Evolutionary conservation across 371 early-diverging fungal genomes (phyloP), one percentile per base, ranked within the genome.

Genomic region (Mortierella sp.): DNA sequence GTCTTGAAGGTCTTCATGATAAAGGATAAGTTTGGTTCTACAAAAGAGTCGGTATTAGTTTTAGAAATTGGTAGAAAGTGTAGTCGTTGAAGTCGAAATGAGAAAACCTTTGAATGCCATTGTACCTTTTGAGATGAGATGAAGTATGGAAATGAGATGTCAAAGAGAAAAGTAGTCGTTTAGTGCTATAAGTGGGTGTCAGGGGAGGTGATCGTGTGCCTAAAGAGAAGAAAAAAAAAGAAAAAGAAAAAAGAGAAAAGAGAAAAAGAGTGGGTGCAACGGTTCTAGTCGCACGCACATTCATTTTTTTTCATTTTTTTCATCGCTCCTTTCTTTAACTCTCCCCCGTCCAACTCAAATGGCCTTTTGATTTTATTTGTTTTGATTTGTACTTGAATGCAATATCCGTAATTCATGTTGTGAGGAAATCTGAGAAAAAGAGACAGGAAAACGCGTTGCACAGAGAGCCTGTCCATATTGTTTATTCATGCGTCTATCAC

Each of bases 1-100:
- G 70, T 29, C 9, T 61, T 56, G 49, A 61, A 63, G 12, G 69
- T n/a, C 56, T 75, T 75, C 75, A 75, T 74, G 42, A 26, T 19
- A 19, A 45, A 45, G 13, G 6, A 19, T 28, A 29, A 17, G 23
- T 51, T 7, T 9, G 7, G 7, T 51, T 19, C 12, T n/a, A 19
- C 9, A 0, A 5, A 13, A 3, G 45, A 61, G 61, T 15, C n/a
- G n/a, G n/a, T 26, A 3, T 17, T 61, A 37, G 35, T 37, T 29
- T 58, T 15, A 17, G 32, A n/a, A 54, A n/a, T 10, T 12, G n/a
- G n/a, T n/a, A n/a, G n/a, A n/a, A n/a, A n/a, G n/a, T n/a, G n/a
- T n/a, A n/a, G n/a, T n/a, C n/a, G n/a, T n/a, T n/a, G n/a, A n/a
- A n/a, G n/a, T n/a, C n/a, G n/a, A n/a, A n/a, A n/a, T n/a, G n/a